These are phyloP conservation scores for Pyrenochaeta sp. DNA, from an alignment of 2,329 filamentous ascomycete genomes.

Conservation along the genomic window DNA sequence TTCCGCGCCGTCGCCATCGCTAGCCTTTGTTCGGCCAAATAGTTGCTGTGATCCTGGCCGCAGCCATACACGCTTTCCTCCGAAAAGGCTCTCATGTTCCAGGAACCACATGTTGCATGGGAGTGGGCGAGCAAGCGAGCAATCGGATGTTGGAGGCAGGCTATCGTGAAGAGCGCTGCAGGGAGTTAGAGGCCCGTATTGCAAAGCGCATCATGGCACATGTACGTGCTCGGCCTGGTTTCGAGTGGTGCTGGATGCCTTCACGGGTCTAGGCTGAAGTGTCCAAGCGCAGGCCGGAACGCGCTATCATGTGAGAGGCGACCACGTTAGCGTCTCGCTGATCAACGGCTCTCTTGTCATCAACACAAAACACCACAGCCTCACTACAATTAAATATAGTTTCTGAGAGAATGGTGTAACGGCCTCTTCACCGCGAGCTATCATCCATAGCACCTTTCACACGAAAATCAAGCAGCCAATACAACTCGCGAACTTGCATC, in stretches of 20 bases:
- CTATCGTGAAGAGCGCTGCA: neutral
- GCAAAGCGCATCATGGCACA: neutral
- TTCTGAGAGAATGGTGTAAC: neutral
- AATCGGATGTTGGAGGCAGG: neutral
- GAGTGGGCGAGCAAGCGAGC: neutral
- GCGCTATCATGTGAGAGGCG: conserved; percentile 12
- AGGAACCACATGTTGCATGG: conserved; percentile 60
- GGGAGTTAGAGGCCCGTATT: neutral
- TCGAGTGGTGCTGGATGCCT: conserved; percentile 3
- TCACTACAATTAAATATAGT: neutral
- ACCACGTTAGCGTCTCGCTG: neutral
- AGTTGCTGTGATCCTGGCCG: conserved; percentile 85
- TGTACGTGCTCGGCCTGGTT: neutral
- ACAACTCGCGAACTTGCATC: too few species aligned
- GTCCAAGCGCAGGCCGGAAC: conserved; percentile 7
- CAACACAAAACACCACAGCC: neutral
- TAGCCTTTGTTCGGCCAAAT: conserved; percentile 79
- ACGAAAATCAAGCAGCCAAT: too few species aligned
- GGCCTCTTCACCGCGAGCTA: neutral
- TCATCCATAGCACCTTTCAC: too few species aligned
- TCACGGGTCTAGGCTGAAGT: conserved; percentile 11
- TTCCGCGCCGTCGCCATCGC: conserved; percentile 53
- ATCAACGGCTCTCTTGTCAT: neutral
- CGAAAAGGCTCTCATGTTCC: conserved; percentile 64
- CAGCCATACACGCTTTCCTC: conserved; percentile 78